These are phyloP conservation scores for Carex sylvatica DNA, from an alignment of 202 grass and related monocot genomes.

Conservation along the genomic window DNA sequence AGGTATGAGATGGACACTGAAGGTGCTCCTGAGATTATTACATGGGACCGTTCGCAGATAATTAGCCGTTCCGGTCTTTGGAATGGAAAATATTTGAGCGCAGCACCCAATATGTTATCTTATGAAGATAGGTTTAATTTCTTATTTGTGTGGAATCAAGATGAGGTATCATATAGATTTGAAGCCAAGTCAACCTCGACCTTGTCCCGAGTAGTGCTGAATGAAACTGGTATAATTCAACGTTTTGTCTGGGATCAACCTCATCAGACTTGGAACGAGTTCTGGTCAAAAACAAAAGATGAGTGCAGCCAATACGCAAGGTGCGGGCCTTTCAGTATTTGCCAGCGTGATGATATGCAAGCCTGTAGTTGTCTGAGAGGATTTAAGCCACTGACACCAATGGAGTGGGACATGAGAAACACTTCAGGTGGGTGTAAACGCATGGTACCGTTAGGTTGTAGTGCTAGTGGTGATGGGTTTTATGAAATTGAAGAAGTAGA, in stretches of 20 bases:
- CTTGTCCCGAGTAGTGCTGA: slow-evolving; percentile 13
- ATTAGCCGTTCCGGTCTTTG: slow-evolving; percentile 34
- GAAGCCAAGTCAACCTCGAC: neutral
- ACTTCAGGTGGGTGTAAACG: slow-evolving; percentile 23
- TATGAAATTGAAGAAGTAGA: slow-evolving; percentile 4
- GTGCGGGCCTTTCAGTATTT: slow-evolving; percentile 30
- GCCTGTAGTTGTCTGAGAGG: slow-evolving; percentile 27
- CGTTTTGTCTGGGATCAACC: slow-evolving; percentile 7
- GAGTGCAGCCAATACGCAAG: slow-evolving; percentile 11
- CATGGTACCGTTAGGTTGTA: slow-evolving; percentile 10
- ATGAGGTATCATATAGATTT: neutral
- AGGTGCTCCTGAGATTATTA: slow-evolving; percentile 41
- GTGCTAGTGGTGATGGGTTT: slow-evolving; percentile 16
- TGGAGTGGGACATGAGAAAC: slow-evolving; percentile 2
- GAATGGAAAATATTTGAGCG: slow-evolving; percentile 48
- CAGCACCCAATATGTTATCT: slow-evolving; percentile 13
- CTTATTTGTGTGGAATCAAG: neutral
- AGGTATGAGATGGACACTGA: slow-evolving; percentile 36
- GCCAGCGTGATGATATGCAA: neutral
- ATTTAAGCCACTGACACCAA: neutral
- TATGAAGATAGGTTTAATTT: neutral
- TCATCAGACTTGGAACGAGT: neutral
- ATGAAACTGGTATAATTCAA: slow-evolving; percentile 3
- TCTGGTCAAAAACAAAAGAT: slow-evolving; percentile 21
- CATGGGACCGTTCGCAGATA: slow-evolving; percentile 18